Evolutionary conservation across 1,139 yeast genomes (phyloP).

Genomic region (Suhomyces maxii): DNA sequence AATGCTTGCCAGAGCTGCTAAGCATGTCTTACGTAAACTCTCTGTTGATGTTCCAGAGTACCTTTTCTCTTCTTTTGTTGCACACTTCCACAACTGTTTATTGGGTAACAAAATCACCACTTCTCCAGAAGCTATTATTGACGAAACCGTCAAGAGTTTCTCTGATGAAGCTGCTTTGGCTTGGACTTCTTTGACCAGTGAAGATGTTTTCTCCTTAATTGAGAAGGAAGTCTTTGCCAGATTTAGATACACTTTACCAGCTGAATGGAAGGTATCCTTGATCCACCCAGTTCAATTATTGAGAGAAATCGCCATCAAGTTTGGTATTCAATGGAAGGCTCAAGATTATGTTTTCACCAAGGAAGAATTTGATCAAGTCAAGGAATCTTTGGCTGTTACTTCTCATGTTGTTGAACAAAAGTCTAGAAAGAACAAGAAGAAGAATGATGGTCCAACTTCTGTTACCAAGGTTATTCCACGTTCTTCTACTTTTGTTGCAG

Average conservation of each 20-base stretch:
- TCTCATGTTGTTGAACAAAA: slow-evolving; percentile 16
- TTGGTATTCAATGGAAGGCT: slow-evolving; percentile 86
- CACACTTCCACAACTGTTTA: slow-evolving; percentile 74
- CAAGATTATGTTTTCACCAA: slow-evolving; percentile 51
- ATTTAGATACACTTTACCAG: slow-evolving; percentile 61
- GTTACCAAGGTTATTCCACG: slow-evolving; percentile 25
- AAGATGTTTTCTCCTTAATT: slow-evolving; percentile 44
- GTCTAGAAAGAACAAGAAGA: slow-evolving; percentile 20
- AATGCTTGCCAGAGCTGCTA: slow-evolving; percentile 75
- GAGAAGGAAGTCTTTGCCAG: slow-evolving; percentile 53
- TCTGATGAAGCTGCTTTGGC: slow-evolving; percentile 44
- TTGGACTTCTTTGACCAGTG: slow-evolving; percentile 48
- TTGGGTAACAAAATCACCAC: slow-evolving; percentile 51
- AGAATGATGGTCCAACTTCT: slow-evolving; percentile 28
- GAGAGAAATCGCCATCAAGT: slow-evolving; percentile 71
- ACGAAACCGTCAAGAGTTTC: slow-evolving; percentile 42
- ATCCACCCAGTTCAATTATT: slow-evolving; percentile 50
- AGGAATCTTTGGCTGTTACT: slow-evolving; percentile 18
- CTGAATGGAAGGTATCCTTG: slow-evolving; percentile 41
- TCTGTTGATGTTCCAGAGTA: slow-evolving; percentile 52
- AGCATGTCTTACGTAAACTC: slow-evolving; percentile 65
- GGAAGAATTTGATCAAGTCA: slow-evolving; percentile 42
- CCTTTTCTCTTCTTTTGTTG: slow-evolving; percentile 57
- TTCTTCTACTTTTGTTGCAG: slow-evolving; percentile 49
- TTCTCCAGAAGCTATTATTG: slow-evolving; percentile 45